These are phyloP conservation scores for Emmonsiellopsis sp. DNA, from an alignment of 2,329 filamentous ascomycete genomes.

Conservation along the genomic window DNA sequence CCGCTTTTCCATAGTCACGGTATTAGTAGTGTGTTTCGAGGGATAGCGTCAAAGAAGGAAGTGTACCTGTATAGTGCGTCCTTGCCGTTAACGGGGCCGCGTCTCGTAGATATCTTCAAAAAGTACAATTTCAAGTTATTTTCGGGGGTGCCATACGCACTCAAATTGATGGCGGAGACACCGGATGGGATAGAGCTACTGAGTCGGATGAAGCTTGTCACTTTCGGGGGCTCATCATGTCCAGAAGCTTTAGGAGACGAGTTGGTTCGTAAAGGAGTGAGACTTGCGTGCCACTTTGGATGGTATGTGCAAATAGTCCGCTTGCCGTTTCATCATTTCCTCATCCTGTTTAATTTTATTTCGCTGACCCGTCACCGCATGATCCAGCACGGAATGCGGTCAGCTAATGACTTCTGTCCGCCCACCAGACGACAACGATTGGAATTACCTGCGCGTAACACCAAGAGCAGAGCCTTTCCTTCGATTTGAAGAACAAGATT, in stretches of 20 bases:
- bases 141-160: conserved; percentile 54
- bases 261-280: conserved; percentile 45
- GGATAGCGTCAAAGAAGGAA: conserved; percentile 42
- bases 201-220: conserved; percentile 41
- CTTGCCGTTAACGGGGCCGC: conserved; percentile 46
- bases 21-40: conserved; percentile 46
- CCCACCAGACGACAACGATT: conserved; percentile 44
- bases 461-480: conserved; percentile 35
- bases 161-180: conserved; percentile 55
- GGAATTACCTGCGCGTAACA: conserved; percentile 50
- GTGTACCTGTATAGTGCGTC: conserved; percentile 48
- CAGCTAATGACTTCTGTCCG: conserved; percentile 54
- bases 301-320: conserved; percentile 31
- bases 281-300: conserved; percentile 50
- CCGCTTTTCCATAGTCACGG: conserved; percentile 55
- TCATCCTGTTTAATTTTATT: not conserved
- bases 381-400: conserved; percentile 48
- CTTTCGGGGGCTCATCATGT: conserved; percentile 50
- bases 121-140: conserved; percentile 44
- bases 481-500: conserved; percentile 26
- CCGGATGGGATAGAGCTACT: conserved; percentile 45
- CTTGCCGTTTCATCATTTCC: not conserved
- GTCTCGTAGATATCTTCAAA: conserved; percentile 39
- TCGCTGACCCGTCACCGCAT: not conserved
- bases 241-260: conserved; percentile 51